Conservation (phyloP, 2,329 filamentous ascomycete species). For the Colletotrichum sp. region DNA sequence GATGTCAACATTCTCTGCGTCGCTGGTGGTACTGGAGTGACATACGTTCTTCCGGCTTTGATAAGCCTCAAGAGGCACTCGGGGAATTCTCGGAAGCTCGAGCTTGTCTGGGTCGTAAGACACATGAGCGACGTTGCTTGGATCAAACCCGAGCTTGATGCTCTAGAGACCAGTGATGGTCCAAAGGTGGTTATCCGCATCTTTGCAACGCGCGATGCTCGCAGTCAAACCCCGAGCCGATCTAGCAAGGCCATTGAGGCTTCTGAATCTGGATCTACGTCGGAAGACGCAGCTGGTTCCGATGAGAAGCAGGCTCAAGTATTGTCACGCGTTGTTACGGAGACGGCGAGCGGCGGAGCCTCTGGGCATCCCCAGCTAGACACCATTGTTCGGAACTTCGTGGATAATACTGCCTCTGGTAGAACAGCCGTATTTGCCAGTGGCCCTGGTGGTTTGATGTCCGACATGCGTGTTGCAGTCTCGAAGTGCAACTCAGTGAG, state of each 20-base stretch:
- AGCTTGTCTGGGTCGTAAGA: slow-evolving; percentile 71
- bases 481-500: slow-evolving; percentile 56
- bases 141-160: slow-evolving; percentile 61
- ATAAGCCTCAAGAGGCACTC: slow-evolving; percentile 38
- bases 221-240: slow-evolving; percentile 18
- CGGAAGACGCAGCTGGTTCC: neutral
- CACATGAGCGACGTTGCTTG: slow-evolving; percentile 60
- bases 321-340: slow-evolving; percentile 19
- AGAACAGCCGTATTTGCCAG: slow-evolving; percentile 65
- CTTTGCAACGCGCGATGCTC: slow-evolving; percentile 62
- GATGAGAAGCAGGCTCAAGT: slow-evolving; percentile 28
- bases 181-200: slow-evolving; percentile 58
- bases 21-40: slow-evolving; percentile 45
- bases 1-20: slow-evolving; percentile 46
- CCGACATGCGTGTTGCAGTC: slow-evolving; percentile 58
- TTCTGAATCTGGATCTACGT: slow-evolving; percentile 6
- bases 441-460: slow-evolving; percentile 64
- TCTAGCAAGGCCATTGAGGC: slow-evolving; percentile 21
- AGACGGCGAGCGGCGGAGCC: slow-evolving; percentile 14
- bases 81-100: slow-evolving; percentile 46
- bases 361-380: slow-evolving; percentile 49
- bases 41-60: slow-evolving; percentile 49
- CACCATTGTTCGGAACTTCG: slow-evolving; percentile 54
- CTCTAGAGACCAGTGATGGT: slow-evolving; percentile 40
- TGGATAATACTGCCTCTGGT: slow-evolving; percentile 50